phyloP scores from a whole-genome alignment of 2,329 filamentous ascomycete species.

The Aspergillus ochraceus region DNA sequence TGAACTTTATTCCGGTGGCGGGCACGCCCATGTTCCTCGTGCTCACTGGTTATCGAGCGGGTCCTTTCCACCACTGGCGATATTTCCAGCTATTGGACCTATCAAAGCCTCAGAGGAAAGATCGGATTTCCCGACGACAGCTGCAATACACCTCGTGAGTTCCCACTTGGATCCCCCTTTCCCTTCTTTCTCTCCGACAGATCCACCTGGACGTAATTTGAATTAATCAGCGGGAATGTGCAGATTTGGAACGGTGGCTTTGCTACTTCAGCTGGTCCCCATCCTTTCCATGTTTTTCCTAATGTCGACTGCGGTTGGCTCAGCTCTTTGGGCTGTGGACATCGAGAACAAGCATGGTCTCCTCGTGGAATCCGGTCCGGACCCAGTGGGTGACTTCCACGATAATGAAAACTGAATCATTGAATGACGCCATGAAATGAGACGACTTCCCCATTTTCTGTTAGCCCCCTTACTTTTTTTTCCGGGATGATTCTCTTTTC shows the following conservation, averaged over 20 bases:
- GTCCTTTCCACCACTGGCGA: constrained; percentile 85
- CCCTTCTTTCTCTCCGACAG: not conserved
- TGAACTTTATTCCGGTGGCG: constrained; percentile 83
- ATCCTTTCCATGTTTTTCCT: constrained; percentile 92
- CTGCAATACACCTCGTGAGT: constrained; percentile 82
- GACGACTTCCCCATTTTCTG: constrained; percentile 1
- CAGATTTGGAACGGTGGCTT: constrained; percentile 79
- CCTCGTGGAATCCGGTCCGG: constrained; percentile 22
- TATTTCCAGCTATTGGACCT: constrained; percentile 82
- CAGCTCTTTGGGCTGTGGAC: constrained; percentile 80
- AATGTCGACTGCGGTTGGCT: constrained; percentile 79
- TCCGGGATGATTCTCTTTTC: not conserved
- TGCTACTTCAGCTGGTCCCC: constrained; percentile 84
- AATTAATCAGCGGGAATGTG: constrained; percentile 3
- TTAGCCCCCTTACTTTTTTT: not conserved
- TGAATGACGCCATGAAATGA: constrained; percentile 26
- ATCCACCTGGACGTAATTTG: not conserved
- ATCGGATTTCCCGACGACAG: constrained; percentile 64
- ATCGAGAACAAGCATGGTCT: constrained; percentile 62
- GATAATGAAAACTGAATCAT: constrained; percentile 38
- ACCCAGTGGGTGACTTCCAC: constrained; percentile 24
- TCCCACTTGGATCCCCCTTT: not conserved
- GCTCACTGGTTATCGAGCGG: constrained; percentile 81
- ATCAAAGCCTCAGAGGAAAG: constrained; percentile 70
- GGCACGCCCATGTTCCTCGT: constrained; percentile 84